phyloP scores from a whole-genome alignment of 495 filamentous ascomycete genomes.

The Hypoxylon cercidicola region DNA sequence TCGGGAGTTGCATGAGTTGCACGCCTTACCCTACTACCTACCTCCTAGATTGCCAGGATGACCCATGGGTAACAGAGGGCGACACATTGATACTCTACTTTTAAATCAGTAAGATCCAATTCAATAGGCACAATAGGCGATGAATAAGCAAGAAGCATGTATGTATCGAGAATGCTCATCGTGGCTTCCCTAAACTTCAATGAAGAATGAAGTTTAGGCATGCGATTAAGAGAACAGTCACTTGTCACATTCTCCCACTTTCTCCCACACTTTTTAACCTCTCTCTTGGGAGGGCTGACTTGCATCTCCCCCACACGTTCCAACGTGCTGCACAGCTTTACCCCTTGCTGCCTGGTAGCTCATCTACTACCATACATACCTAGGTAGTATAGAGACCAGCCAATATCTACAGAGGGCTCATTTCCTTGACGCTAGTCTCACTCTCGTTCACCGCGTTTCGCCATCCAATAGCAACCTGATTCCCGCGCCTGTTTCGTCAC shows the following conservation, averaged over 20 bases:
- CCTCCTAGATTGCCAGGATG: too few species aligned
- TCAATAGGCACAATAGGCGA: too few species aligned
- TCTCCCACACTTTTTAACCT: constrained; percentile 16
- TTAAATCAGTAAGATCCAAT: too few species aligned
- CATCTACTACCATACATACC: neutral
- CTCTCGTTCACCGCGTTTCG: constrained; percentile 28
- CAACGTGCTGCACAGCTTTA: neutral
- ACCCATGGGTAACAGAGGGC: too few species aligned
- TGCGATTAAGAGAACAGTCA: constrained; percentile 27
- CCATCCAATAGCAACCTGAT: constrained; percentile 32
- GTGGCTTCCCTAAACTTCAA: neutral
- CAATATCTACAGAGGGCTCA: constrained; percentile 10
- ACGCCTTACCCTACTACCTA: too few species aligned
- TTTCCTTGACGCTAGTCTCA: neutral
- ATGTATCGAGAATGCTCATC: neutral
- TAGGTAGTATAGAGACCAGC: neutral
- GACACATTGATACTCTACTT: too few species aligned
- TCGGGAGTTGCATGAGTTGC: constrained; percentile 9
- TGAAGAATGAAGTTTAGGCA: neutral
- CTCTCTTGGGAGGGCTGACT: constrained; percentile 11
- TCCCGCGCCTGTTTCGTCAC: constrained; percentile 9
- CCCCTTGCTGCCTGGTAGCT: constrained; percentile 2
- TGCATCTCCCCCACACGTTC: constrained; percentile 33
- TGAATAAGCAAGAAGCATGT: constrained; percentile 1
- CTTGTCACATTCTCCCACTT: constrained; percentile 23